Percentiles rank a stretch among this genome's conserved stretches.
Evolutionary conservation across 768 basidiomycete species (phyloP).

Genomic region (Mycena belliarum): DNA sequence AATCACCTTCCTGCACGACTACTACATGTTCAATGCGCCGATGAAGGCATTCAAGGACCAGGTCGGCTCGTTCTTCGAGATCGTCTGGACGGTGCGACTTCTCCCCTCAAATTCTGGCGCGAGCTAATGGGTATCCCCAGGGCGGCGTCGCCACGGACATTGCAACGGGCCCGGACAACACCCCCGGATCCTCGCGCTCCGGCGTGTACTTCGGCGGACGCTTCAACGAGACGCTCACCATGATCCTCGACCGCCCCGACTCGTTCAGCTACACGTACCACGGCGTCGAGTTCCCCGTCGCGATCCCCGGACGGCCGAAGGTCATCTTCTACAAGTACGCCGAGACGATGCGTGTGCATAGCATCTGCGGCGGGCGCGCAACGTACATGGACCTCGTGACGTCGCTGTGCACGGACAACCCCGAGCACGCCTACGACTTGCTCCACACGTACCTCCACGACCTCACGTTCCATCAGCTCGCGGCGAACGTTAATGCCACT

Average conservation of each 20-base stretch:
- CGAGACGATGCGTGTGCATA: background rate
- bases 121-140: background rate
- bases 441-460: background rate
- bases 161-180: background rate
- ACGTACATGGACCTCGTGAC: background rate
- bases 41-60: too few relatives aligned
- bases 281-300: background rate
- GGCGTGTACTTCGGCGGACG: background rate
- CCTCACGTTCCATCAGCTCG: background rate
- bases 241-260: background rate
- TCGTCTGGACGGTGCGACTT: too few relatives aligned
- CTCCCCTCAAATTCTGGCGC: too few relatives aligned
- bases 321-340: background rate
- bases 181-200: background rate
- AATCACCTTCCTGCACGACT: too few relatives aligned
- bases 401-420: background rate
- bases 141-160: background rate
- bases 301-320: background rate
- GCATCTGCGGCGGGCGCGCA: background rate
- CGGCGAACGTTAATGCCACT: background rate
- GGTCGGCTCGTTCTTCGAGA: too few relatives aligned
- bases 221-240: background rate
- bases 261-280: background rate
- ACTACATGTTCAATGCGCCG: too few relatives aligned
- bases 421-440: background rate